Evolutionary conservation across 202 grass and related monocot species (phyloP).

Genomic region (Alloteropsis angusta): DNA sequence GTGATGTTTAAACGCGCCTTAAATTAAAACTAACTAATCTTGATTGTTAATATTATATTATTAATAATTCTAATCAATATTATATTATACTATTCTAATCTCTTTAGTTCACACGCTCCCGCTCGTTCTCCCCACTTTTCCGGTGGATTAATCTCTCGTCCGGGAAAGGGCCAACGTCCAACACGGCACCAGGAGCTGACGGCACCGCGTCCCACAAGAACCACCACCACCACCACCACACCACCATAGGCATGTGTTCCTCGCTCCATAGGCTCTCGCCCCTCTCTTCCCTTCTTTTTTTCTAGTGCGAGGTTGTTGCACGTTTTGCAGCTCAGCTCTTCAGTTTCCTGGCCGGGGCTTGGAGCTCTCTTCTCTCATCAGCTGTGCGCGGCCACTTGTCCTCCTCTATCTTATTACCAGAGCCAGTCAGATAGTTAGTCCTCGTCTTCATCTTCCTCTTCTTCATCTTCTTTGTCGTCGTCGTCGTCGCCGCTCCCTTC

Average conservation of each 20-base stretch:
- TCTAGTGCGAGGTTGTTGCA: background rate
- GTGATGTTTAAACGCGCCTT: background rate
- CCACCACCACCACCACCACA: background rate
- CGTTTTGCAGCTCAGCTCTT: background rate
- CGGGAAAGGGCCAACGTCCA: background rate
- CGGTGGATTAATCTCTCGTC: background rate
- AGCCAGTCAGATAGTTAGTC: background rate
- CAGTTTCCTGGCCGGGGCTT: background rate
- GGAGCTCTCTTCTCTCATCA: background rate
- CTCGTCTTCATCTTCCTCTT: background rate
- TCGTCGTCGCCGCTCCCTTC: background rate
- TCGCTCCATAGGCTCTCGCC: background rate
- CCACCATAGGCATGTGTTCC: constrained; percentile 8
- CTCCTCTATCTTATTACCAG: background rate
- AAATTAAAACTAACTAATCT: background rate
- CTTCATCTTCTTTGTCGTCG: no score
- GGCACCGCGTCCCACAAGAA: constrained; percentile 1
- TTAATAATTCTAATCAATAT: no score
- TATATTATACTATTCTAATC: background rate
- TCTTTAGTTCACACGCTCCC: constrained; percentile 4
- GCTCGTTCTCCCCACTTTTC: background rate
- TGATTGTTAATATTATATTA: background rate
- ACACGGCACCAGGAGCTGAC: constrained; percentile 22
- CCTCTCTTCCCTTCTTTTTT: background rate
- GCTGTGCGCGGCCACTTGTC: background rate